A percentile compares a stretch with the other conserved stretches of the same genome.
Evolutionary conservation across 192 early-diverging fungal species (phyloP).

Genomic region (Coemansia sp.): DNA sequence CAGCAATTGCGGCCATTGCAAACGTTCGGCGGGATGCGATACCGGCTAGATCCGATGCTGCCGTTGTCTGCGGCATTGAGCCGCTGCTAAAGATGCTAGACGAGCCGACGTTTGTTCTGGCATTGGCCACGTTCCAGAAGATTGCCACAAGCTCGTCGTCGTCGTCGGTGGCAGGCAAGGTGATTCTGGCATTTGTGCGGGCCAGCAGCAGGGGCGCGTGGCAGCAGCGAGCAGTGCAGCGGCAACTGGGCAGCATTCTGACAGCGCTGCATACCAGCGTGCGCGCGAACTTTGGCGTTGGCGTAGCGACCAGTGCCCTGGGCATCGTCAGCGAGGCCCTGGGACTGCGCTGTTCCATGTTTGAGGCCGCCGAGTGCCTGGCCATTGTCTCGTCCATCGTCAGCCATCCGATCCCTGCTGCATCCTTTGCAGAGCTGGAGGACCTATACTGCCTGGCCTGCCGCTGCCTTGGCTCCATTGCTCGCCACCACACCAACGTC

Average conservation of each 20-base stretch:
- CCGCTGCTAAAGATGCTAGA: constrained; percentile 26
- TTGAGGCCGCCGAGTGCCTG: constrained; percentile 23
- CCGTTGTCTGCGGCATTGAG: constrained; percentile 13
- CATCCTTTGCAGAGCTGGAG: neutral
- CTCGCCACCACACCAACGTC: constrained; percentile 19
- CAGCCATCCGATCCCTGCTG: constrained; percentile 8
- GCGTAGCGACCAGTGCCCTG: constrained; percentile 1
- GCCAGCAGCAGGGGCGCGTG: neutral
- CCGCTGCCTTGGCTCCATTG: constrained; percentile 11
- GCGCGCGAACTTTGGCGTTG: neutral
- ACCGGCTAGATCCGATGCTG: neutral
- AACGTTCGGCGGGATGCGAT: neutral
- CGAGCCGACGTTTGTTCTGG: constrained; percentile 5
- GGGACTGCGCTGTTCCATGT: constrained; percentile 24
- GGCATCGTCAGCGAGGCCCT: constrained; percentile 16
- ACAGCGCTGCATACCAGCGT: constrained; percentile 12
- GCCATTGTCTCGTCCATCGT: constrained; percentile 6
- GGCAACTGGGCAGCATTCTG: constrained; percentile 12
- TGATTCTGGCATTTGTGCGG: constrained; percentile 21
- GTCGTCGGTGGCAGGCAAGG: neutral
- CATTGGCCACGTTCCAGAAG: constrained; percentile 10
- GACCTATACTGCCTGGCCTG: constrained; percentile 18
- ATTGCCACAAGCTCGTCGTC: neutral
- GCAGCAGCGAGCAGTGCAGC: constrained; percentile 30
- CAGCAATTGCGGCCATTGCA: neutral